These are phyloP conservation scores for Beauveria varroae DNA, from an alignment of 2,329 filamentous ascomycete species.

Conservation along the genomic window DNA sequence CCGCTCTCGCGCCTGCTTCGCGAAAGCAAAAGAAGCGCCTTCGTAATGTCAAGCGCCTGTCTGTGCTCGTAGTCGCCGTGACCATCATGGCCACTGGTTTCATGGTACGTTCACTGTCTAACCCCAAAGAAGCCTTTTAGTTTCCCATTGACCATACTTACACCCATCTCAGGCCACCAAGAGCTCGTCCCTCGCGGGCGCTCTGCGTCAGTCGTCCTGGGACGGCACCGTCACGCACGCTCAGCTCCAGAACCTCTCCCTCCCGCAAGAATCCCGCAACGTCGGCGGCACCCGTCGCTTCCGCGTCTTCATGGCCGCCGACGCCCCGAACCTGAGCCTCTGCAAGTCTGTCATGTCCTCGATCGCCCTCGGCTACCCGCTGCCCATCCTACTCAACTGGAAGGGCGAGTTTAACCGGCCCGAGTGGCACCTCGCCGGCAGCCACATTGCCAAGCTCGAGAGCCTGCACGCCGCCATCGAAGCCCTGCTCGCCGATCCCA, in stretches of 20 bases:
- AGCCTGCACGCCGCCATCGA: slow-evolving; percentile 25
- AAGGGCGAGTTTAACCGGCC: slow-evolving; percentile 29
- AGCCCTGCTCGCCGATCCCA: slow-evolving; percentile 17
- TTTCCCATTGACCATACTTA: not conserved
- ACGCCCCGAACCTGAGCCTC: slow-evolving; percentile 28
- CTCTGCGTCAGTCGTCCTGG: not conserved
- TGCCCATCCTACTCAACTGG: slow-evolving; percentile 31
- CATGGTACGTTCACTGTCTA: not conserved
- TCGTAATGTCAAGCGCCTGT: slow-evolving; percentile 8
- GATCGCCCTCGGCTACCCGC: slow-evolving; percentile 30
- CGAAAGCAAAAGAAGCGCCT: slow-evolving; percentile 8
- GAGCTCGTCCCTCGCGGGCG: not conserved
- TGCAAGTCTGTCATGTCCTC: slow-evolving; percentile 33
- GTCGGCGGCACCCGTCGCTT: slow-evolving; percentile 18
- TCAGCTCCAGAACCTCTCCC: slow-evolving; percentile 6
- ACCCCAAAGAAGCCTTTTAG: too few relatives aligned
- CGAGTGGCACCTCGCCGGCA: slow-evolving; percentile 30
- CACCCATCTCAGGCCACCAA: not conserved
- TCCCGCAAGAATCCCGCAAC: not conserved
- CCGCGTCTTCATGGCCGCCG: slow-evolving; percentile 31
- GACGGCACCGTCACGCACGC: slow-evolving; percentile 5
- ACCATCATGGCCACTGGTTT: slow-evolving; percentile 10
- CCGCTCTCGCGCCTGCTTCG: not conserved
- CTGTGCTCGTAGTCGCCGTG: slow-evolving; percentile 6
- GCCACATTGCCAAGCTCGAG: slow-evolving; percentile 31